A percentile compares a stretch with the other conserved stretches of the same genome.
Conservation (phyloP, 768 basidiomycete species). For the Mycena rosella region DNA sequence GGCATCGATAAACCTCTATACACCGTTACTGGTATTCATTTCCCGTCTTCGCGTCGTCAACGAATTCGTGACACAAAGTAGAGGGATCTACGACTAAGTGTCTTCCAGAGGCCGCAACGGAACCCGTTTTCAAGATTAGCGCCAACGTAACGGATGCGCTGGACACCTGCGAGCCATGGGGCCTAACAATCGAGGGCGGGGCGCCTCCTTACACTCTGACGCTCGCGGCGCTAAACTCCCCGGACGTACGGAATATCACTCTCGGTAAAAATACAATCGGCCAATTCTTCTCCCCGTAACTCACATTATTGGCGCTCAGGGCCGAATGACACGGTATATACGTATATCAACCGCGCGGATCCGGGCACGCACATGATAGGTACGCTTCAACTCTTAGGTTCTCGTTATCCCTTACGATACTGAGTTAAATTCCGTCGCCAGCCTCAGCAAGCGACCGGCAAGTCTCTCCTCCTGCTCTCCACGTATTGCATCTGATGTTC, state of each 20-base stretch:
- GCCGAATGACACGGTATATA: constrained; percentile 51
- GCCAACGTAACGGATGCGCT: constrained; percentile 48
- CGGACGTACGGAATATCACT: constrained; percentile 57
- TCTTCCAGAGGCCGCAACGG: constrained; percentile 22
- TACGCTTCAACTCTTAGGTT: too few relatives aligned
- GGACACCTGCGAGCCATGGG: constrained; percentile 62
- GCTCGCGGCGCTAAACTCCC: constrained; percentile 52
- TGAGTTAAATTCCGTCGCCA: constrained; percentile 31
- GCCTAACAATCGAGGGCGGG: constrained; percentile 58
- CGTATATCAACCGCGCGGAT: constrained; percentile 57
- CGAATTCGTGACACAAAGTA: background rate
- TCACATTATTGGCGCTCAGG: constrained; percentile 4
- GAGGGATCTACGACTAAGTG: constrained; percentile 31
- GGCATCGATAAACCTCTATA: constrained; percentile 53
- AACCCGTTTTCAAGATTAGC: constrained; percentile 48
- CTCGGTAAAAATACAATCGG: constrained; percentile 39
- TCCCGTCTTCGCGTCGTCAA: background rate
- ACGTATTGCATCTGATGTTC: background rate
- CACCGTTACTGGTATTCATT: constrained; percentile 49
- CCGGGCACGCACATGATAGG: constrained; percentile 57
- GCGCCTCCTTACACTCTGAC: constrained; percentile 59
- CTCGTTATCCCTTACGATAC: too few relatives aligned
- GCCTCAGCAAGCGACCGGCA: constrained; percentile 58
- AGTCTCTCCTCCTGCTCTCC: constrained; percentile 39
- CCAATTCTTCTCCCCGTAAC: background rate